Base-by-base conservation (phyloP, 305 asterid species). In the Rubia balearica region DNA sequence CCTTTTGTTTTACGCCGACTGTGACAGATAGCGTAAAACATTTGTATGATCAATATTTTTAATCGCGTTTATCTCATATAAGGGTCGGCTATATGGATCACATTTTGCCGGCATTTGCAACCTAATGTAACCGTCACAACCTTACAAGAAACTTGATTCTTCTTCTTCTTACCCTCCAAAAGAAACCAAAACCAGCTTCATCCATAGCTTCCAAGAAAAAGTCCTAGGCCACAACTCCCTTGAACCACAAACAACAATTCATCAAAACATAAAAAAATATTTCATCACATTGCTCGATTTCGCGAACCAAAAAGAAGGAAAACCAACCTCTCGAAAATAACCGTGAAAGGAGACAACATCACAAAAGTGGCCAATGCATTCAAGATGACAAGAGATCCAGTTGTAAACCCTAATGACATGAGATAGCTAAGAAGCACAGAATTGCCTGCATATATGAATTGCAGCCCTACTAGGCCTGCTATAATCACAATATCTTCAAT, bases 201-300 rank as follows among this genome's bases (percentile, higher is more conserved):
- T 62, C 69, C 81, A 75, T 55, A 92, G 75, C 80, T 78, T 92
- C 81, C 69, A 49, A 61, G 75, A 77, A 68, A 92, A 75, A 30
- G 80, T 78, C 67, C 76, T 76, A 6, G 96, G 98, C 98, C 96
- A 92, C 77, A 82, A 81, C 62, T 73, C 74, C 86, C 98, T 92
- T 85, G 74, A 84, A 27, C 30, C 30, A 27, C 30, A 74, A 51
- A 51, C 0, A 13, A 17, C 38, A 51, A 51, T 51, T 24, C 46
- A 19, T 27, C 14, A 45, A 65, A 13, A 22, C 7, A 30, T 59
- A 74, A 13, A 7, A 1, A 24, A 17, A 43, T 53, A n/a, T n/a
- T 30, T 10, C 49, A 30, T 9, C 19, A 62, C 4, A 17, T 8
- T 62, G 24, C 8, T 8, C 14, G 17, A 14, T 68, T 0, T 63